Evolutionary conservation across 768 basidiomycete genomes (phyloP).

Genomic region (Grammothele lineata): DNA sequence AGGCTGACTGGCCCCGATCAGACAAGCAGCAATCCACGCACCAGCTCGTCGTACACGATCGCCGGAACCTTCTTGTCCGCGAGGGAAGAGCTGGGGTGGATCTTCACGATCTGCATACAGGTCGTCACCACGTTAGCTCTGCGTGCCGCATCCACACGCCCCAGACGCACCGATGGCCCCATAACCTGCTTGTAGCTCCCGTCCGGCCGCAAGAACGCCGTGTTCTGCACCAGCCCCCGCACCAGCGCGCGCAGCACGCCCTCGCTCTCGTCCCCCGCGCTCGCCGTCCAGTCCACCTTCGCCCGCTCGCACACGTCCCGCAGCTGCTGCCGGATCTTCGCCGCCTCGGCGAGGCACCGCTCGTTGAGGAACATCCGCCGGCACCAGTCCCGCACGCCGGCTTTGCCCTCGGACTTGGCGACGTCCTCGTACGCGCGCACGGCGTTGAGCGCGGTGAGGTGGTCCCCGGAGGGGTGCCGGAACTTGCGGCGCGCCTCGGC

Average conservation of each 20-base stretch:
- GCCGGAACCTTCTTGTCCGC: conserved; percentile 78
- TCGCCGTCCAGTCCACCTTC: conserved; percentile 53
- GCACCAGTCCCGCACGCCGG: conserved; percentile 71
- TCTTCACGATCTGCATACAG: conserved; percentile 59
- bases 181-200: conserved; percentile 82
- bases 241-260: conserved; percentile 65
- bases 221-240: conserved; percentile 75
- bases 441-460: conserved; percentile 86
- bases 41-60: conserved; percentile 92
- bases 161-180: conserved; percentile 55
- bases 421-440: conserved; percentile 77
- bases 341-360: conserved; percentile 72
- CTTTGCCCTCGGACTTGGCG: conserved; percentile 41
- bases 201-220: conserved; percentile 80
- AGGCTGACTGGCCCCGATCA: too few species aligned
- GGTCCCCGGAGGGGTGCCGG: conserved; percentile 82
- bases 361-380: conserved; percentile 78
- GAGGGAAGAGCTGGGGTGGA: conserved; percentile 85
- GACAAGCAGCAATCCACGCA: conserved; percentile 33
- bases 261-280: conserved; percentile 57
- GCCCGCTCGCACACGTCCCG: conserved; percentile 55
- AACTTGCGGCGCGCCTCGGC: conserved; percentile 74
- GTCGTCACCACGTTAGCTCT: neutral
- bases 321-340: conserved; percentile 79
- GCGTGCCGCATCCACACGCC: neutral